Base-by-base conservation (phyloP, 169 alveolate genomes). In the Pseudocohnilembus persalinus region DNA sequence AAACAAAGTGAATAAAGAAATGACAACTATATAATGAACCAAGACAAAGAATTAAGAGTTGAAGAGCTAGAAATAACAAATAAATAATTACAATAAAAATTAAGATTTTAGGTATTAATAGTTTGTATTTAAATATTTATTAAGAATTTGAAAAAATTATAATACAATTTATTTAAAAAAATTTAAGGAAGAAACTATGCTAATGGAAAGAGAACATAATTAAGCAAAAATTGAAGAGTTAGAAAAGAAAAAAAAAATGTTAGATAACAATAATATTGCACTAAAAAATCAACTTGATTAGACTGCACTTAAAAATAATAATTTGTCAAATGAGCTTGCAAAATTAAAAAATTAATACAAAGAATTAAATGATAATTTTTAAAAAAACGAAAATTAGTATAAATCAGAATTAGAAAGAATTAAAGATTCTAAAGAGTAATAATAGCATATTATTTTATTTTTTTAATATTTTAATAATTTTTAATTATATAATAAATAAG, bases 21-120 rank as follows among this genome's bases (percentile, higher is more conserved):
- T 28, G n/a, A 30, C 29, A 72, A 85, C 31, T 79, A 77, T 77
- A 77, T 85, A 1, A 35, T 72, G 27, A 77, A 80, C 28, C 35
- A 72, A 31, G 83, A 82, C 20, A 85, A 85, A 49, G 89, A 85
- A 78, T 29, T 85, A 72, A 73, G 72, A 63, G 20, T 79, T n/a
- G 84, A 79, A 63, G 84, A 79, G 20, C 29, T 79, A 76, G 74
- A 79, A 79, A 79, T 63, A 0, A 72, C 29, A 35, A 49, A 64
- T 28, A 63, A 79, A 72, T 35, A 64, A 28, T 29, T 35, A 49
- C 28, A 35, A 63, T 74, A 34, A 11, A 79, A 79, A 63, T 28
- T 79, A 0, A 79, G 63, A 63, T 35, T 11, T 81, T 68, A 30
- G 4, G 85, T 49, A 49, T 11, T 49, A 20, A n/a, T n/a, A 4